phyloP scores from a whole-genome alignment of 805 yeast species.

The Ogataea trehalophila region DNA sequence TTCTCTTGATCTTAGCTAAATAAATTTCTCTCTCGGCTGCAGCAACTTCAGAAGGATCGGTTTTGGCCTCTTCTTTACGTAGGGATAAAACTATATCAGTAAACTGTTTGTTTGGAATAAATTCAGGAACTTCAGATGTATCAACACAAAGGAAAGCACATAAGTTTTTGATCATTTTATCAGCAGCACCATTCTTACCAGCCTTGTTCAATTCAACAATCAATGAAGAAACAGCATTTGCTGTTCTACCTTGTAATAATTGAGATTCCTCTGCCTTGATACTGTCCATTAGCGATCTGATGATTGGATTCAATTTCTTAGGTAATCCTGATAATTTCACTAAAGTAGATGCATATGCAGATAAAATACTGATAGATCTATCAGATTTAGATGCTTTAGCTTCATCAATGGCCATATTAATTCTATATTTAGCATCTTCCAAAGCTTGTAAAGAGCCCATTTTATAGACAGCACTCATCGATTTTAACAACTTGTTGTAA shows the following conservation, averaged over 20 bases:
- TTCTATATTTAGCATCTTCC: slow-evolving; percentile 73
- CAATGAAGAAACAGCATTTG: slow-evolving; percentile 61
- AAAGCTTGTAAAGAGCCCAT: slow-evolving; percentile 66
- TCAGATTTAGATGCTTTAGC: slow-evolving; percentile 49
- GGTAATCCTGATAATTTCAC: slow-evolving; percentile 69
- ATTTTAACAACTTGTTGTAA: slow-evolving; percentile 58
- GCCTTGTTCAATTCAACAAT: slow-evolving; percentile 51
- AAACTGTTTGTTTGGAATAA: slow-evolving; percentile 54
- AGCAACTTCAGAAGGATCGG: slow-evolving; percentile 57
- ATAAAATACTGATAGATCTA: slow-evolving; percentile 56
- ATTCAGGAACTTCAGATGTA: slow-evolving; percentile 93
- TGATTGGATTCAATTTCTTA: slow-evolving; percentile 79
- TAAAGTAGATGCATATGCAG: slow-evolving; percentile 74
- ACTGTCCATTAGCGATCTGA: slow-evolving; percentile 88
- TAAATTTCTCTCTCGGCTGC: slow-evolving; percentile 57
- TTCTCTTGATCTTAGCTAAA: slow-evolving; percentile 74
- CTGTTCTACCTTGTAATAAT: slow-evolving; percentile 66
- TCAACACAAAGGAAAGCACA: slow-evolving; percentile 94
- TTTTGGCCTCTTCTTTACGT: slow-evolving; percentile 67
- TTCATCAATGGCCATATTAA: slow-evolving; percentile 60
- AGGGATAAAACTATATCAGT: slow-evolving; percentile 63
- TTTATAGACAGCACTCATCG: slow-evolving; percentile 63
- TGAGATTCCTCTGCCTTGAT: slow-evolving; percentile 68
- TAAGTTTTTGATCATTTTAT: slow-evolving; percentile 82
- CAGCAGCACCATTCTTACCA: slow-evolving; percentile 71